Evolutionary conservation across 305 asterid species (phyloP).

Genomic region (Striga hermonthica): DNA sequence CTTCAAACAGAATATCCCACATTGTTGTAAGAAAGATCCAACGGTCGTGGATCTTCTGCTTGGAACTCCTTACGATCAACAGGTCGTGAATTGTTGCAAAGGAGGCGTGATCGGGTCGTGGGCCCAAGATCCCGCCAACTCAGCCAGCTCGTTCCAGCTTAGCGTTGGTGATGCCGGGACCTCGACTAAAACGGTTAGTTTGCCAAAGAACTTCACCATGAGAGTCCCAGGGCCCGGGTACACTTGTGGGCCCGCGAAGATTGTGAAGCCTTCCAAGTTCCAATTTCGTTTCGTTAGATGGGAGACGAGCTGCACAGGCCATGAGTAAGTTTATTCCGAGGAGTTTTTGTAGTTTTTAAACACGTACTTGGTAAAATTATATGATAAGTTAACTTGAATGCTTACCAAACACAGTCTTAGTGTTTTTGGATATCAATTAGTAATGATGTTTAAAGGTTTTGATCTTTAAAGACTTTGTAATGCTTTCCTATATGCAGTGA

Average conservation of each 20-base stretch:
- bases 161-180: constrained; percentile 66
- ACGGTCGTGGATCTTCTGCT: constrained; percentile 59
- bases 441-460: background rate
- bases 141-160: constrained; percentile 62
- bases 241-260: constrained; percentile 63
- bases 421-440: background rate
- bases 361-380: too few species aligned
- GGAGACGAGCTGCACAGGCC: constrained; percentile 65
- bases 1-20: constrained; percentile 57
- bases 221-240: constrained; percentile 71
- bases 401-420: too few species aligned
- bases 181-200: constrained; percentile 55
- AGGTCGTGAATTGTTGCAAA: constrained; percentile 63
- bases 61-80: constrained; percentile 71
- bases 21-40: constrained; percentile 62
- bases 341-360: too few species aligned
- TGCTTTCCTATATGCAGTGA: too few species aligned
- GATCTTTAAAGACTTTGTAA: too few species aligned
- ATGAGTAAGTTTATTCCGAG: constrained; percentile 48
- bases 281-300: constrained; percentile 46
- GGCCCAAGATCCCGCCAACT: constrained; percentile 58
- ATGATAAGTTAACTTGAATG: too few species aligned
- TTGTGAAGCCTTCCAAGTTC: constrained; percentile 58
- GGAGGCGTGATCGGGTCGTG: constrained; percentile 66
- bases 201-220: constrained; percentile 65